Evolutionary conservation across 2,329 filamentous ascomycete species (phyloP), one percentile per base, ranked within the genome.

Genomic region (Epichloe aotearoae): DNA sequence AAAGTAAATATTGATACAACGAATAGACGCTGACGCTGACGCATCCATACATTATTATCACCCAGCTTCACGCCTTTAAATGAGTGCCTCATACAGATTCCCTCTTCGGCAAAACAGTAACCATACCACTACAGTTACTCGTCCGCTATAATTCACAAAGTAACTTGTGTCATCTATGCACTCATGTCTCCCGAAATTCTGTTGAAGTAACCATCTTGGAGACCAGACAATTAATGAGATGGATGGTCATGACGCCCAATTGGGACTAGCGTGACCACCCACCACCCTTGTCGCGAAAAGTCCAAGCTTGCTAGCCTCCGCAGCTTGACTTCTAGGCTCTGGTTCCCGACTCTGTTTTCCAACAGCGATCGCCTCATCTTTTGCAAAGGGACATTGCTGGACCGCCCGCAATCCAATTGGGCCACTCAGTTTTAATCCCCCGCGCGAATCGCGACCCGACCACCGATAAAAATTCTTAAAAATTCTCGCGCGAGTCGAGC

Each of bases 241-340:
- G 54, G 52, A 51, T 43, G 40, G 63, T 60, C 63, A 64, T 65
- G 63, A 54, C 48, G 52, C 65, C 56, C 26, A 57, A 66, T 62
- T 49, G 26, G 66, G 66, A 49, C 52, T 67, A 68, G 66, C 61
- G 64, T 20, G 12, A 17, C 19, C 54, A 50, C 46, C 50, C 54
- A 52, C 14, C 23, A 45, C 42, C 51, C 49, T 45, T 37, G 46
- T 45, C 50, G 30, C 52, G 45, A 50, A 52, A 54, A 52, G 46
- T 49, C 34, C 52, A 47, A 52, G 50, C 50, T 54, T 50, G 43
- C 30, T 50, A 50, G 39, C 50, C 47, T 52, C 46, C 50, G 26
- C 46, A 43, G 46, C 46, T 44, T 23, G 30, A 34, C 40, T n/a
- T n/a, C n/a, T n/a, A n/a, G n/a, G n/a, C 33, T 44, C 33, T 20